Base-by-base conservation (phyloP, 2,329 filamentous ascomycete species). In the Domatiomyces globalis region DNA sequence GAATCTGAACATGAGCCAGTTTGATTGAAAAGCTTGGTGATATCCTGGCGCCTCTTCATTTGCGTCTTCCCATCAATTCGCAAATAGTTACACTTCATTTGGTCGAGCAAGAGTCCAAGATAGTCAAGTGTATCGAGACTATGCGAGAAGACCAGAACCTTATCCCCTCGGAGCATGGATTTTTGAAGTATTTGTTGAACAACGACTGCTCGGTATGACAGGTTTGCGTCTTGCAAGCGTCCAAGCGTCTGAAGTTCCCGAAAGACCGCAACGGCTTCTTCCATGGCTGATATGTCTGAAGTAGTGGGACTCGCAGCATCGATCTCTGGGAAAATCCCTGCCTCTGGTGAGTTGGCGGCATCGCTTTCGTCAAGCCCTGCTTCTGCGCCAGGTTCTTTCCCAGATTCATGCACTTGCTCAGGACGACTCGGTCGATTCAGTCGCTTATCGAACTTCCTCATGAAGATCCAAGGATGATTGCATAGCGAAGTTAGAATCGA, bases 61-160 rank as follows among this genome's bases (percentile, higher is more conserved):
- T 64, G 61, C 0, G 83, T 83, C 0, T 60, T 66, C 2, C 89
- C 87, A 65, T 94, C 85, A 1, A 95, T 74, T 19, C 84, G 77
- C 6, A 64, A 64, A 6, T 69, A 75, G 0, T 51, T 63, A 27
- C 77, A 70, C 1, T 69, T 64, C 52, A 76, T 72, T 18, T 61
- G 60, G 4, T 63, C 65, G 42, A 87, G 74, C 18, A 84, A 65
- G 0, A 67, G 58, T 48, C 81, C 74, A 1, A 95, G 70, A 58
- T 82, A 90, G 58, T 88, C 63, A 4, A 95, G 69, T 0, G 84
- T 84, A 0, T 71, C 68, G 9, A 87, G 71, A 12, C 80, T 84
- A 50, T 87, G 83, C 0, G 84, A 85, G 61, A 95, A 95, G 0
- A 95, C 70, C 1, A 95, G 73, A 1, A 88, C 77, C 61, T 88